Conservation (phyloP, 2,329 filamentous ascomycete genomes). For the Fusarium sp. region DNA sequence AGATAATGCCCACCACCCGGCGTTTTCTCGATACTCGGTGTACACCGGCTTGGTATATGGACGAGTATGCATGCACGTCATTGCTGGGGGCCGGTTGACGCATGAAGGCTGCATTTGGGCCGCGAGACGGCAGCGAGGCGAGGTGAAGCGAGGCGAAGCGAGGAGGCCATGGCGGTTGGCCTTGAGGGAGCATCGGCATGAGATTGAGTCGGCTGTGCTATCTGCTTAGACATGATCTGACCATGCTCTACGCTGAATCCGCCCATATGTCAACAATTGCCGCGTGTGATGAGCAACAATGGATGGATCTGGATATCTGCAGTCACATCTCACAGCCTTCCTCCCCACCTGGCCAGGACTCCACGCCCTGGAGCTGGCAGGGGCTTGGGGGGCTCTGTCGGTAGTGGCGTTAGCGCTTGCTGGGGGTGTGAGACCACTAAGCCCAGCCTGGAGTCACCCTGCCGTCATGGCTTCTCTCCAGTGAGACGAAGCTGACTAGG, state of each 20-base stretch:
- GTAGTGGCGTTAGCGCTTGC: conserved; percentile 28
- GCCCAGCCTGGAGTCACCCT: conserved; percentile 15
- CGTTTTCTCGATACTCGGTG: conserved; percentile 13
- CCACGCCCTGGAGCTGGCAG: not conserved
- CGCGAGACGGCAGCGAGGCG: conserved; percentile 8
- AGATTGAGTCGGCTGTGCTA: not conserved
- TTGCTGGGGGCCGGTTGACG: conserved; percentile 12
- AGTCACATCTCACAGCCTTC: not conserved
- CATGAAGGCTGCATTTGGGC: conserved; percentile 24
- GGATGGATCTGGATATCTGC: not conserved
- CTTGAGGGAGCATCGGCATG: not conserved
- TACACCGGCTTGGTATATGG: conserved; percentile 4
- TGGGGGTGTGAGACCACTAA: conserved; percentile 16
- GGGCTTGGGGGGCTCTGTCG: conserved; percentile 16
- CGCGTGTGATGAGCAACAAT: not conserved
- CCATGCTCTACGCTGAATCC: not conserved
- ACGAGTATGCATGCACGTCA: conserved; percentile 29
- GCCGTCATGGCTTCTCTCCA: conserved; percentile 1
- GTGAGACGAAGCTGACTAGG: not conserved
- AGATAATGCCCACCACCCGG: not conserved
- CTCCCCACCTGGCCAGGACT: not conserved
- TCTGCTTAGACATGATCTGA: not conserved
- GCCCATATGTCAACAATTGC: not conserved
- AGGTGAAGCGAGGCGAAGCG: not conserved
- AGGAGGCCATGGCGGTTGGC: not conserved